Percentiles rank a stretch among this genome's conserved stretches.
Conservation (phyloP, 1,284 basidiomycete species). For the Ceratobasidium sp. region DNA sequence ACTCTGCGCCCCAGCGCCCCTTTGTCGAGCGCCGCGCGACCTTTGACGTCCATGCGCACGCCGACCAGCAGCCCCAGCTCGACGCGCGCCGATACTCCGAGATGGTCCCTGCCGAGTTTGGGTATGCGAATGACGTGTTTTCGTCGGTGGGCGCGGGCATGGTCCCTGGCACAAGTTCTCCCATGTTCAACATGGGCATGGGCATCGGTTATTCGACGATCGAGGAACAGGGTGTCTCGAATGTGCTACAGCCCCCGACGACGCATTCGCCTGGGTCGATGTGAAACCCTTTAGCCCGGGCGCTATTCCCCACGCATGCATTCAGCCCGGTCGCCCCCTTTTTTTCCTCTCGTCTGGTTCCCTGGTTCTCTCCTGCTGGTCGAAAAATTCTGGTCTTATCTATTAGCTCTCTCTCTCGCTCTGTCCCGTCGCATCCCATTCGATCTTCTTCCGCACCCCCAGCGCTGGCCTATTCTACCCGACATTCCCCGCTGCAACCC, state of each 20-base stretch:
- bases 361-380: slow-evolving; percentile 19
- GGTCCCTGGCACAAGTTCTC: slow-evolving; percentile 10
- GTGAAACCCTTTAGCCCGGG: slow-evolving; percentile 13
- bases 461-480: slow-evolving; percentile 20
- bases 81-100: slow-evolving; percentile 34
- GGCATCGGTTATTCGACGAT: slow-evolving; percentile 3
- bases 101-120: slow-evolving; percentile 19
- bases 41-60: slow-evolving; percentile 36
- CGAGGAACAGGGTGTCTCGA: slow-evolving; percentile 31
- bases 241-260: slow-evolving; percentile 17
- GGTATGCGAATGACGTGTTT: slow-evolving; percentile 34
- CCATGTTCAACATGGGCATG: slow-evolving; percentile 41
- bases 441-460: slow-evolving; percentile 30
- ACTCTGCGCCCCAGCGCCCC: slow-evolving; percentile 15
- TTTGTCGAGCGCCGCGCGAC: slow-evolving; percentile 39
- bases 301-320: slow-evolving; percentile 34
- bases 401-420: slow-evolving; percentile 24
- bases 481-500: not conserved
- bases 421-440: slow-evolving; percentile 1
- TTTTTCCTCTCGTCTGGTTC: not conserved
- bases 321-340: slow-evolving; percentile 10
- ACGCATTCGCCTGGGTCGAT: slow-evolving; percentile 21
- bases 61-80: slow-evolving; percentile 1
- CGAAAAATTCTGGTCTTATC: slow-evolving; percentile 33
- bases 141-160: slow-evolving; percentile 19